A percentile compares a stretch with the other conserved stretches of the same genome.
Conservation (phyloP, 108 stramenopile genomes). For the Fragilaria crotonensis region DNA sequence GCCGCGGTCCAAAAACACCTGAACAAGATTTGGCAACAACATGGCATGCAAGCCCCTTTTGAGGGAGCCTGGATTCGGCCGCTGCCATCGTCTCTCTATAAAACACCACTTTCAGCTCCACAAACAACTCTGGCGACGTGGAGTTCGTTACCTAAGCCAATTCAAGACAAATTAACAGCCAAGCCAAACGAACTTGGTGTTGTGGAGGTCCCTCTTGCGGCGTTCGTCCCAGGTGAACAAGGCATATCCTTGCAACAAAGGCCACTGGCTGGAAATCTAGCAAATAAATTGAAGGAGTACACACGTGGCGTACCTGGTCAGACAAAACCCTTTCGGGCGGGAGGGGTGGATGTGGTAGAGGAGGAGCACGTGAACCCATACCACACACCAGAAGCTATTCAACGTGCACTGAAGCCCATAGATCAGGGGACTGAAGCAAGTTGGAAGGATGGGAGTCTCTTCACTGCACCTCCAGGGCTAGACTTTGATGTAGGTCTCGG, state of each 20-base stretch:
- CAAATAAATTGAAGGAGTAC: conserved; percentile 68
- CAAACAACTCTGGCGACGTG: conserved; percentile 28
- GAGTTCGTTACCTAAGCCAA: conserved; percentile 19
- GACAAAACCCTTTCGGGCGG: conserved; percentile 59
- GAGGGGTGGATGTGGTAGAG: conserved; percentile 50
- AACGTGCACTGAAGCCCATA: conserved; percentile 35
- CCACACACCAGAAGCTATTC: conserved; percentile 37
- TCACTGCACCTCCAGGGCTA: conserved; percentile 66
- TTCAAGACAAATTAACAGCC: conserved; percentile 18
- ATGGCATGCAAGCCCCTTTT: conserved; percentile 19
- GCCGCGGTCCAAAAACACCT: conserved; percentile 3
- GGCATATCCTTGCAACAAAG: conserved; percentile 16
- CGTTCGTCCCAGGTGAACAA: conserved; percentile 3
- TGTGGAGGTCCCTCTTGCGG: conserved; percentile 7
- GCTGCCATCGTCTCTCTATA: conserved; percentile 22
- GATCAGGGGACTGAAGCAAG: conserved; percentile 44
- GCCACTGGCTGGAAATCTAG: conserved; percentile 59
- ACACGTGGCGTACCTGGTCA: conserved; percentile 62
- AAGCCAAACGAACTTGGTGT: background rate
- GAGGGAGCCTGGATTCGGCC: conserved; percentile 23
- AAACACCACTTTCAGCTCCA: conserved; percentile 28
- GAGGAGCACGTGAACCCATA: conserved; percentile 16
- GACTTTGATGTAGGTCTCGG: conserved; percentile 56
- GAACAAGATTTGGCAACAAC: conserved; percentile 11
- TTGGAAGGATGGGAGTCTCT: conserved; percentile 56